These are phyloP conservation scores for Didymella lethalis DNA, from an alignment of 2,329 filamentous ascomycete genomes.

Conservation along the genomic window DNA sequence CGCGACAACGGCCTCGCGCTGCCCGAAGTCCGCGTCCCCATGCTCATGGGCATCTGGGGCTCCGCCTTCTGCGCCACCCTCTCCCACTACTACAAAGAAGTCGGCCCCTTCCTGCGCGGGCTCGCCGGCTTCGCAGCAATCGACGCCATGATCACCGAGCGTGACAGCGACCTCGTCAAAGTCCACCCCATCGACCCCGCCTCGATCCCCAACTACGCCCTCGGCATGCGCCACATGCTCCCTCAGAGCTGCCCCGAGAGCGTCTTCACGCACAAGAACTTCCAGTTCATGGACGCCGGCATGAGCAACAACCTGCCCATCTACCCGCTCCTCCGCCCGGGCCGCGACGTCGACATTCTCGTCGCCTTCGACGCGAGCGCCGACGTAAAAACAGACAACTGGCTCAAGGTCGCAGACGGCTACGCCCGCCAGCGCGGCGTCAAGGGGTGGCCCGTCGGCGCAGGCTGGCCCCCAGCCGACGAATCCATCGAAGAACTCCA, in stretches of 20 bases:
- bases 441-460: slow-evolving; percentile 91
- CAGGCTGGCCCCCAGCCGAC: slow-evolving; percentile 82
- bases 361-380: slow-evolving; percentile 95
- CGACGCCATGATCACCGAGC: slow-evolving; percentile 82
- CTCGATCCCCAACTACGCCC: slow-evolving; percentile 85
- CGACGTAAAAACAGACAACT: slow-evolving; percentile 93
- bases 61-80: slow-evolving; percentile 96
- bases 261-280: slow-evolving; percentile 72
- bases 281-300: slow-evolving; percentile 84
- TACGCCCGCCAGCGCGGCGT: slow-evolving; percentile 90
- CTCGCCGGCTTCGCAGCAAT: slow-evolving; percentile 78
- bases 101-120: slow-evolving; percentile 80
- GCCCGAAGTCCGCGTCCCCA: slow-evolving; percentile 83
- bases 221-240: slow-evolving; percentile 79
- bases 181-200: slow-evolving; percentile 95
- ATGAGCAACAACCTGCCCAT: slow-evolving; percentile 99
- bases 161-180: slow-evolving; percentile 84
- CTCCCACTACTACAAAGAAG: slow-evolving; percentile 94
- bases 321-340: slow-evolving; percentile 89
- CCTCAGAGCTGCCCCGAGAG: slow-evolving; percentile 79
- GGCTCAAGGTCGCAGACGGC: slow-evolving; percentile 92
- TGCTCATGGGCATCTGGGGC: slow-evolving; percentile 94
- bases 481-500: slow-evolving; percentile 67
- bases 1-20: slow-evolving; percentile 72
- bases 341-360: slow-evolving; percentile 86